phyloP scores from a whole-genome alignment of 2,329 filamentous ascomycete genomes.

The Ceratocystis papillata region DNA sequence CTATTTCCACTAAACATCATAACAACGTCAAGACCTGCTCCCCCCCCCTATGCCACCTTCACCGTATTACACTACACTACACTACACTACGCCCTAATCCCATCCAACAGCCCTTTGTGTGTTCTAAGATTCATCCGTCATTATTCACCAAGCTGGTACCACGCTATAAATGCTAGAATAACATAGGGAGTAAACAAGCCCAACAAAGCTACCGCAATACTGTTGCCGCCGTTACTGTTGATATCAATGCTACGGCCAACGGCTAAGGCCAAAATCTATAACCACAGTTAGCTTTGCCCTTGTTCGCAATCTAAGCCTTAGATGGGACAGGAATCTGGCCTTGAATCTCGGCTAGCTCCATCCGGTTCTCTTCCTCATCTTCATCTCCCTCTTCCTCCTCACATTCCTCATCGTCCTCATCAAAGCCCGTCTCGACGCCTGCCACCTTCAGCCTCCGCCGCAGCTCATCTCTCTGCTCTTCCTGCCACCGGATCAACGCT shows the following conservation, averaged over 20 bases:
- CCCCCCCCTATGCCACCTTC: too few species aligned
- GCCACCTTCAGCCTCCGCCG: slow-evolving; percentile 59
- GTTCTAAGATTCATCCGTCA: background rate
- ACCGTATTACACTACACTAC: background rate
- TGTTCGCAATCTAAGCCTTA: background rate
- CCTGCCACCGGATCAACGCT: slow-evolving; percentile 84
- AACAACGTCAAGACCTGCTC: too few species aligned
- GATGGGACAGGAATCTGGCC: slow-evolving; percentile 15
- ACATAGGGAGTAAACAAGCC: background rate
- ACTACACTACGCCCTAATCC: background rate
- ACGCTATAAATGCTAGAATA: background rate
- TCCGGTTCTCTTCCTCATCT: slow-evolving; percentile 42
- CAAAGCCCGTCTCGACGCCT: slow-evolving; percentile 65
- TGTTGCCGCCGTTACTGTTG: background rate
- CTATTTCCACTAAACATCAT: too few species aligned
- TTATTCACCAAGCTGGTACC: background rate
- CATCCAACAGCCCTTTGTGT: background rate
- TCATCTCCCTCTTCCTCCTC: slow-evolving; percentile 53
- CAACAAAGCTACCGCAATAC: background rate
- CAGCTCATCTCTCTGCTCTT: slow-evolving; percentile 69
- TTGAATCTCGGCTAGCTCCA: slow-evolving; percentile 27
- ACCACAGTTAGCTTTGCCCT: background rate
- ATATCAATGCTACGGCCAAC: background rate
- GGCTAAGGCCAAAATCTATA: background rate
- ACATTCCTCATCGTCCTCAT: slow-evolving; percentile 47